These are phyloP conservation scores for Microdochium trichocladiopsis DNA, from an alignment of 2,329 filamentous ascomycete genomes.

Conservation along the genomic window DNA sequence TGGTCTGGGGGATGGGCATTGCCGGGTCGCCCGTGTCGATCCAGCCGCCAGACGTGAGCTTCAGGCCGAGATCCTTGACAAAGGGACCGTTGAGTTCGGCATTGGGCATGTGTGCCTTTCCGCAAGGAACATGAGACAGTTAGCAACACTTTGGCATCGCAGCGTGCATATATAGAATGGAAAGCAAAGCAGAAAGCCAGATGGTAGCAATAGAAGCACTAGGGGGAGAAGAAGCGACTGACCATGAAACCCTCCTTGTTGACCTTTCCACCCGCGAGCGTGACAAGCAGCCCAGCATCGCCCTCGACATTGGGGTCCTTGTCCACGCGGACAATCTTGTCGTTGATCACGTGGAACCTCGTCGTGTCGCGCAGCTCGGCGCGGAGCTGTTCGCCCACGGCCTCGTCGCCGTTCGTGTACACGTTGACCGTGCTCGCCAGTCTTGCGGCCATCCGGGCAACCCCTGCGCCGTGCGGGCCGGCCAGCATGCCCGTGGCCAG, in stretches of 20 bases:
- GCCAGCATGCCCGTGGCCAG: constrained; percentile 31
- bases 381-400: constrained; percentile 20
- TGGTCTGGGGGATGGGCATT: constrained; percentile 37
- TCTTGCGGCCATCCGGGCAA: constrained; percentile 34
- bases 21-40: constrained; percentile 20
- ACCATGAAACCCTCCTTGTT: constrained; percentile 31
- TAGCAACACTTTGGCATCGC: neutral
- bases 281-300: constrained; percentile 14
- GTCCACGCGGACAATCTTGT: constrained; percentile 10
- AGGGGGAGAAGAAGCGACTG: no score
- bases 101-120: constrained; percentile 24
- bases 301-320: constrained; percentile 10
- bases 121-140: constrained; percentile 1
- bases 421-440: constrained; percentile 37
- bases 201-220: neutral
- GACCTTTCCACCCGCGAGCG: constrained; percentile 24
- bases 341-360: constrained; percentile 28
- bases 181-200: neutral
- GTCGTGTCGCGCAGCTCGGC: constrained; percentile 16
- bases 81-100: constrained; percentile 31
- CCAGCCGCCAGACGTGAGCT: constrained; percentile 31
- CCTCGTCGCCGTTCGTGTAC: constrained; percentile 40
- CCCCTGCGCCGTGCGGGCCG: constrained; percentile 22
- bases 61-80: constrained; percentile 34
- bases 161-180: neutral